Percentiles rank a stretch among this genome's conserved stretches.
phyloP scores from a whole-genome alignment of 495 filamentous ascomycete species.

The Neurospora sp. region DNA sequence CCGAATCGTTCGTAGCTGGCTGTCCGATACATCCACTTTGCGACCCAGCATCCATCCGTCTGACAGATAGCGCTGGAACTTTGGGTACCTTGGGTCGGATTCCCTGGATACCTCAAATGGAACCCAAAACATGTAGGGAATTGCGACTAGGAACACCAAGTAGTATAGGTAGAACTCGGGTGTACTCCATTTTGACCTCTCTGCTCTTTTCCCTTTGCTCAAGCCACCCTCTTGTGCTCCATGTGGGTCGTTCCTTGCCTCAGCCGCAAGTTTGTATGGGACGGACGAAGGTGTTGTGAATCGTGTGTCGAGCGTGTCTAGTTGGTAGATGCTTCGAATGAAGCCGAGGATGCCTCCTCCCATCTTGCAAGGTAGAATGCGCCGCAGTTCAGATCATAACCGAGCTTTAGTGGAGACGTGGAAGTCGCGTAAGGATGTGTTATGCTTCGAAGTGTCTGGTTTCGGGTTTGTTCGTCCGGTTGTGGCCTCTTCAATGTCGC shows the following conservation, averaged over 20 bases:
- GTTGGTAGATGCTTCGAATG: slow-evolving; percentile 57
- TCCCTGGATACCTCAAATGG: slow-evolving; percentile 82
- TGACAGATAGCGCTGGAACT: slow-evolving; percentile 59
- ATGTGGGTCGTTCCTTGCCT: slow-evolving; percentile 24
- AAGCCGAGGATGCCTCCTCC: slow-evolving; percentile 28
- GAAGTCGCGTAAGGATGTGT: neutral
- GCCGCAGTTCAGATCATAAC: neutral
- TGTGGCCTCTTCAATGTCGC: neutral
- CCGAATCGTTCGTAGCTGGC: slow-evolving; percentile 80
- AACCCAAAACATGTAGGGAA: slow-evolving; percentile 88
- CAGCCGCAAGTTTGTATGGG: slow-evolving; percentile 45
- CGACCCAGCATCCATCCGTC: slow-evolving; percentile 93
- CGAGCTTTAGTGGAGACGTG: neutral
- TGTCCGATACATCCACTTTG: slow-evolving; percentile 89
- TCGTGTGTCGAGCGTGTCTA: slow-evolving; percentile 89
- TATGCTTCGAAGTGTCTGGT: neutral
- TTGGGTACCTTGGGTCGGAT: slow-evolving; percentile 68
- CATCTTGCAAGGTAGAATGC: neutral
- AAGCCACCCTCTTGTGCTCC: slow-evolving; percentile 18
- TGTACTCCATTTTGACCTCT: slow-evolving; percentile 68
- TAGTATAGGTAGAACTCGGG: slow-evolving; percentile 82
- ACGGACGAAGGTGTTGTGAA: slow-evolving; percentile 64
- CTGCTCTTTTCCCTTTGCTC: slow-evolving; percentile 29
- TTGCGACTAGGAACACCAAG: slow-evolving; percentile 50
- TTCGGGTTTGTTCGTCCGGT: neutral